These are phyloP conservation scores for Mycena filopes DNA, from an alignment of 768 basidiomycete genomes.

Conservation along the genomic window DNA sequence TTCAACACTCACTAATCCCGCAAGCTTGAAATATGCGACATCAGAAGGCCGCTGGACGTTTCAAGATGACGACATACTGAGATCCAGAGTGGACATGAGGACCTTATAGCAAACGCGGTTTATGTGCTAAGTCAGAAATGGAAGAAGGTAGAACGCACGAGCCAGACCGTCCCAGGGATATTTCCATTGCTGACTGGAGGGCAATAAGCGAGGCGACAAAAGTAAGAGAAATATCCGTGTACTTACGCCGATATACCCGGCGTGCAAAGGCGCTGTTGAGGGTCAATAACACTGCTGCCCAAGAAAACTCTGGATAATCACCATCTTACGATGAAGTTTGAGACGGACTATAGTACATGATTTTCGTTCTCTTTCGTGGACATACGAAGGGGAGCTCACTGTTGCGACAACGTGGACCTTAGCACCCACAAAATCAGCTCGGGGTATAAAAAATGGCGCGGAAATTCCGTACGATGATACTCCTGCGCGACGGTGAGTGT, in stretches of 20 bases:
- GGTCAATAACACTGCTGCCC: too few relatives aligned
- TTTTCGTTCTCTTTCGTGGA: background rate
- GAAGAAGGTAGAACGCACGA: constrained; percentile 52
- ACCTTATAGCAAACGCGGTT: constrained; percentile 37
- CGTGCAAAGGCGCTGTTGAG: constrained; percentile 61
- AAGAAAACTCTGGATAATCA: constrained; percentile 23
- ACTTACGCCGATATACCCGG: constrained; percentile 61
- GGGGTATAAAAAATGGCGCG: background rate
- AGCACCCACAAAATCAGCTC: background rate
- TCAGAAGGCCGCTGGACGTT: constrained; percentile 7
- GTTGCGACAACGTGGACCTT: constrained; percentile 68
- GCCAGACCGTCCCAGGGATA: constrained; percentile 50
- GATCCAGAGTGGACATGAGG: constrained; percentile 54
- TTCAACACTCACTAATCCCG: constrained; percentile 49
- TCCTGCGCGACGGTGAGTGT: constrained; percentile 47
- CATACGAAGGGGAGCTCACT: constrained; percentile 45
- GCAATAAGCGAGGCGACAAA: background rate
- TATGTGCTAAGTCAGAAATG: constrained; percentile 34
- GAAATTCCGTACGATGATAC: constrained; percentile 55
- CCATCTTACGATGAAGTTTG: constrained; percentile 61
- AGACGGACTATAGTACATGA: constrained; percentile 50
- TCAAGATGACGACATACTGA: constrained; percentile 48
- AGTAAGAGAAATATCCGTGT: background rate
- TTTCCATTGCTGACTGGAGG: constrained; percentile 59
- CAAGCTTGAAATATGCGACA: constrained; percentile 40